Evolutionary conservation across 257 asterid species (phyloP).

Genomic region (Nicotiana sylvestris): DNA sequence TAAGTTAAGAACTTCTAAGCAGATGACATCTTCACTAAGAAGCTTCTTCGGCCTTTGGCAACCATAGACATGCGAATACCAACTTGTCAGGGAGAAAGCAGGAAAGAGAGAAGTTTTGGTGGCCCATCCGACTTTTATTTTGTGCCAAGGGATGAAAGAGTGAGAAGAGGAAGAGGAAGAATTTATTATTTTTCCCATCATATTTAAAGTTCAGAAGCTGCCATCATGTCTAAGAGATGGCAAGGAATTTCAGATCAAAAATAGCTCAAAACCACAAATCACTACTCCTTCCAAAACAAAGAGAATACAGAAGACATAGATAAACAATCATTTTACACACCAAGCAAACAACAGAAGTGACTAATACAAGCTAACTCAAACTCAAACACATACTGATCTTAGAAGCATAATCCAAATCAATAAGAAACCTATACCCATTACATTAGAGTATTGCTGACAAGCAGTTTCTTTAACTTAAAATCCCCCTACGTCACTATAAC

Average conservation of each 20-base stretch:
- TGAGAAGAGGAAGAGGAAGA: neutral
- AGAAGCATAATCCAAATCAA: neutral
- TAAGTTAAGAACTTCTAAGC: neutral
- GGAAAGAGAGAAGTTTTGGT: neutral
- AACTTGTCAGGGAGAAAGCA: neutral
- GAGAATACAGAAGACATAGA: neutral
- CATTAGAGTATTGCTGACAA: neutral
- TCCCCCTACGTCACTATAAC: neutral
- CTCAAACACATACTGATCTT: neutral
- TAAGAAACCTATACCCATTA: neutral
- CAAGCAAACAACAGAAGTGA: conserved; percentile 3
- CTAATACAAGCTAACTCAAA: neutral
- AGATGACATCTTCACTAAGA: neutral
- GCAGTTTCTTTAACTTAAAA: neutral
- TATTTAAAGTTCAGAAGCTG: neutral
- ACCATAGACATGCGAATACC: neutral
- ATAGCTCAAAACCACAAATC: neutral
- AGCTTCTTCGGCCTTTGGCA: neutral
- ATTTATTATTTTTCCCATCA: neutral
- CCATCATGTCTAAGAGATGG: neutral
- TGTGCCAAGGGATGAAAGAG: neutral
- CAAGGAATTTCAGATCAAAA: neutral
- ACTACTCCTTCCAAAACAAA: neutral
- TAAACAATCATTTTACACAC: conserved; percentile 5
- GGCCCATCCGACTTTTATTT: neutral